phyloP scores from a whole-genome alignment of 352 stramenopile genomes.

The Peronosclerospora sorghi region DNA sequence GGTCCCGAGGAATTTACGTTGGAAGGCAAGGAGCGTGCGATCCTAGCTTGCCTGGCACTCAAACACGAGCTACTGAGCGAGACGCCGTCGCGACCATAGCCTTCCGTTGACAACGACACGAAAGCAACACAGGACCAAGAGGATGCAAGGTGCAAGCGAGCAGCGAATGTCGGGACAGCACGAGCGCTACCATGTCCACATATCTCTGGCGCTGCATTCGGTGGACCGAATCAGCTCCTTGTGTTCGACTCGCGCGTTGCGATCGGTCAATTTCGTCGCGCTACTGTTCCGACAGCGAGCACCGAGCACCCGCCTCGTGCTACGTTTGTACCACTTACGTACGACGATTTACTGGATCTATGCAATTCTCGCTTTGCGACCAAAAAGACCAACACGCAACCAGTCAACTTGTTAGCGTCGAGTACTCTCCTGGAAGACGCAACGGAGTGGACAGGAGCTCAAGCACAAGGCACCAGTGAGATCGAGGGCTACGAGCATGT shows the following conservation, averaged over 20 bases:
- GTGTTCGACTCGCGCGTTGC: slow-evolving; percentile 77
- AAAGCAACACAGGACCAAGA: slow-evolving; percentile 12
- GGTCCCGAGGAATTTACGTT: slow-evolving; percentile 52
- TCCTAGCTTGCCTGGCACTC: slow-evolving; percentile 46
- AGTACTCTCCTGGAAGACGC: slow-evolving; percentile 35
- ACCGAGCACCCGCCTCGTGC: slow-evolving; percentile 33
- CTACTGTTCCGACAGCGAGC: slow-evolving; percentile 29
- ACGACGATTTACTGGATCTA: slow-evolving; percentile 64
- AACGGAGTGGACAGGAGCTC: too few relatives aligned
- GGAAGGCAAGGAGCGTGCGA: slow-evolving; percentile 31
- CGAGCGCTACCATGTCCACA: slow-evolving; percentile 55
- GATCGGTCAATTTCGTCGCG: slow-evolving; percentile 55
- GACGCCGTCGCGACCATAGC: slow-evolving; percentile 4
- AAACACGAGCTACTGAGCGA: slow-evolving; percentile 52
- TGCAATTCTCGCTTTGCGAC: slow-evolving; percentile 64
- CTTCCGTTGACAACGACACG: slow-evolving; percentile 14
- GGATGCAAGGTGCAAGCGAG: slow-evolving; percentile 8
- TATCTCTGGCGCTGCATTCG: slow-evolving; percentile 72
- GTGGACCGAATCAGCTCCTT: slow-evolving; percentile 74
- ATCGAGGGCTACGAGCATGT: too few relatives aligned
- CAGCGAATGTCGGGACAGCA: slow-evolving; percentile 10
- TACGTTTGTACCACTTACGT: slow-evolving; percentile 42
- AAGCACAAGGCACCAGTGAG: too few relatives aligned
- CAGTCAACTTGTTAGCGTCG: slow-evolving; percentile 40
- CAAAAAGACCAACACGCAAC: slow-evolving; percentile 71